Base-by-base conservation (phyloP, 225 moss, liverwort and hornwort genomes). In the Polytrichum commune region DNA sequence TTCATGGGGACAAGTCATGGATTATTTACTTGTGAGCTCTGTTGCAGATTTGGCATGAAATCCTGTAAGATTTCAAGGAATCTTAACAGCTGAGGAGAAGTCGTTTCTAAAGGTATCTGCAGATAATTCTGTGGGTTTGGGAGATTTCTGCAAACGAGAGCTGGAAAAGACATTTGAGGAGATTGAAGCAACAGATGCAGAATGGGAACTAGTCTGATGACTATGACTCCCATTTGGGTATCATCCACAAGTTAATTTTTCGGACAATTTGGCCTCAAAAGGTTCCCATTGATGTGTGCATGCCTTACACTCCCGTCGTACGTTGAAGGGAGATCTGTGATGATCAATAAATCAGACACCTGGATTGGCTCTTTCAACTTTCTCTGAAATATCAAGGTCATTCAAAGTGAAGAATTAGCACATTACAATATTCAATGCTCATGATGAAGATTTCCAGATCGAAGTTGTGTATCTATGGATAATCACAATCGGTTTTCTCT, bases 31-130 rank as follows among this genome's bases (percentile, higher is more conserved):
- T 46, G 16, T 46, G 46, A 3, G 46, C 46, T 9, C 38, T 38
- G 29, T 46, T 8, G 54, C 91, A 97, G 91, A 80, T 91, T 67
- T 97, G 97, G 97, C 91, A 18, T 92, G 97, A 25, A 97, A 78
- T 71, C 97, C 97, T 72, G 91, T 94, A 54, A 86, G 72, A 33
- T 83, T 84, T 69, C 82, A 72, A 85, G 89, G 53, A 76, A 80
- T 68, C 78, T 89, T 2, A 46, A 72, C 75, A 4, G 18, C 55
- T 7, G 90, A 91, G 77, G 90, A 97, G 82, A 79, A 74, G 64
- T 27, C 72, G 18, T 94, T 86, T 57, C 84, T 98, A 16, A 54
- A 53, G n/a, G 91, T 80, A 78, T 91, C 92, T 68, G 92, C 86
- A 10, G 82, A 85, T 7, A 84, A 87, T 32, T 92, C 94, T 68